Evolutionary conservation across 2,329 filamentous ascomycete genomes (phyloP), one percentile per base, ranked within the genome.

Genomic region (Ascocoryne sarcoides): DNA sequence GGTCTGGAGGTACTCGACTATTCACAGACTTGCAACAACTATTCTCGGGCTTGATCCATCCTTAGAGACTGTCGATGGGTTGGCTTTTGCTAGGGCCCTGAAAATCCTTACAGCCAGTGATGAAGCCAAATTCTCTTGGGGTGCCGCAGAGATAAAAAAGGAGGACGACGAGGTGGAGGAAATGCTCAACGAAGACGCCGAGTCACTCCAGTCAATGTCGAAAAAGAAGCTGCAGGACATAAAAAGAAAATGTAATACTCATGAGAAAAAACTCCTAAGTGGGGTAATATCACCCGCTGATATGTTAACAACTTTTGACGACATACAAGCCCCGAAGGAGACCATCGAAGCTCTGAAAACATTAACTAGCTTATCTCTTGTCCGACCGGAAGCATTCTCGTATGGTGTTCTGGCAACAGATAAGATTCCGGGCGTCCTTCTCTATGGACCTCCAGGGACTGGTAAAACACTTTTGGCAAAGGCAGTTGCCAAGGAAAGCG

Each of bases 361-460:
- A 4, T 72, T 96, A 37, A 98, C 92, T 0, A 86, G 85, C 1
- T 69, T 98, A 14, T 92, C 89, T 0, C 70, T 98, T 4, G 70
- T 86, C 37, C 79, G 90, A 0, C 92, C 92, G 0, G 89, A 96
- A 47, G 90, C 89, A n/a, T 98, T 96, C 63, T 81, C 80, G 9
- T 98, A 98, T 52, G 92, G 92, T 62, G 86, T 98, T 3, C 73
- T 98, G 10, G 84, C 88, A 2, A 86, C 80, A 1, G 89, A 96
- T 58, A 84, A 87, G 53, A 93, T 98, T 36, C 85, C 89, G 0
- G 92, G 92, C 10, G 79, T 92, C 35, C 74, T 95, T 1, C 69
- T 95, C 0, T 95, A 95, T 54, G 89, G 88, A 0, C 88, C 88
- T 7, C 89, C 88, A 0, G 88, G 88, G 19, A 88, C 79, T 2